Conservation (phyloP, 2,329 filamentous ascomycete species). For the Diplodia intermedia region DNA sequence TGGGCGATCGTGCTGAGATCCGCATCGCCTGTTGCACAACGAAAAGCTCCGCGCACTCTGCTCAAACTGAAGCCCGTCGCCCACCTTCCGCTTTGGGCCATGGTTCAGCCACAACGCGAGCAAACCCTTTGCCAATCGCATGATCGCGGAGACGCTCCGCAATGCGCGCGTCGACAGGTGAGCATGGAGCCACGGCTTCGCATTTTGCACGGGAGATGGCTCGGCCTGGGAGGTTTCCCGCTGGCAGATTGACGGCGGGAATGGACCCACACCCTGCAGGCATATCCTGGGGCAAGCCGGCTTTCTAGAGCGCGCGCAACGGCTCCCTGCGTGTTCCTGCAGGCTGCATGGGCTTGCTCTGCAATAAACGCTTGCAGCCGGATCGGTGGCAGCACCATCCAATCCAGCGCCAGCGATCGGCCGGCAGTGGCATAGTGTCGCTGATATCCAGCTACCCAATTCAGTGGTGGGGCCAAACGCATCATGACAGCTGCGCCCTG, state of each 20-base stretch:
- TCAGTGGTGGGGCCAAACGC: background rate
- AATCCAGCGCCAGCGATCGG: constrained; percentile 2
- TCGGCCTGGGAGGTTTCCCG: background rate
- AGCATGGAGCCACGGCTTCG: constrained; percentile 8
- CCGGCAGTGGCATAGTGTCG: background rate
- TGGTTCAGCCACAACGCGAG: constrained; percentile 13
- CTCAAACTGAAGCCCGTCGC: background rate
- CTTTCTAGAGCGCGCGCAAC: constrained; percentile 14
- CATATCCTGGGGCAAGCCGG: constrained; percentile 10
- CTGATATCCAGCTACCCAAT: constrained; percentile 1
- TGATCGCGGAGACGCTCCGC: constrained; percentile 2
- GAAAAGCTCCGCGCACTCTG: constrained; percentile 10
- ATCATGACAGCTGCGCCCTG: background rate
- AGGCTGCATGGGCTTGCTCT: constrained; percentile 8
- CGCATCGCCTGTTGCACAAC: background rate
- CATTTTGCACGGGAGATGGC: background rate
- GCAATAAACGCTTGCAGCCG: constrained; percentile 11
- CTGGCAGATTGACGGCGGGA: constrained; percentile 15
- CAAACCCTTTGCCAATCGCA: constrained; percentile 22
- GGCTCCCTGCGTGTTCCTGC: constrained; percentile 28
- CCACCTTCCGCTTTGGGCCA: constrained; percentile 14
- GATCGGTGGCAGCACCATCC: background rate
- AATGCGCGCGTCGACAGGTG: background rate
- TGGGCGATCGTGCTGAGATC: constrained; percentile 4
- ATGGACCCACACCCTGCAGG: constrained; percentile 17